Conservation (phyloP, 2,329 filamentous ascomycete genomes). For the Aureobasidium lini region DNA sequence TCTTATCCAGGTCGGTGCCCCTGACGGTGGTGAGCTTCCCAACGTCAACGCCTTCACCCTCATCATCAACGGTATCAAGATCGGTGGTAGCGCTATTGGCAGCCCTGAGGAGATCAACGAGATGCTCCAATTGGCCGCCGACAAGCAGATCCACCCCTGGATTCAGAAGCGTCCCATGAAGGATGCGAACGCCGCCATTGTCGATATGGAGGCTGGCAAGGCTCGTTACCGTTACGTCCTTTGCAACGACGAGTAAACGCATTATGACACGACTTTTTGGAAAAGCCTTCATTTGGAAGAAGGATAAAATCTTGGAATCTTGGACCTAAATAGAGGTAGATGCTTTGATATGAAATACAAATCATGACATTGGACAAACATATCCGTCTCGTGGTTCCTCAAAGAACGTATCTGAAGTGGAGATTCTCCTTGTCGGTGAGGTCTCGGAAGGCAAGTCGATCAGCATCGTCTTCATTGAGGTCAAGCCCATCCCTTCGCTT, state of each 20-base stretch:
- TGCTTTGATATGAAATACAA: background rate
- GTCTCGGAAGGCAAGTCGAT: constrained; percentile 53
- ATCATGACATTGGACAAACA: too few species aligned
- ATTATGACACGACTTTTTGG: background rate
- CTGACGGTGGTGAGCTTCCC: constrained; percentile 43
- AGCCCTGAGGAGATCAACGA: constrained; percentile 49
- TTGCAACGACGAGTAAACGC: constrained; percentile 25
- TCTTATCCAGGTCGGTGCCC: constrained; percentile 44
- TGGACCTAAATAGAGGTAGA: background rate
- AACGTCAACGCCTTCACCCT: constrained; percentile 49
- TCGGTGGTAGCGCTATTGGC: constrained; percentile 42
- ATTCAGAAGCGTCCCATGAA: constrained; percentile 54
- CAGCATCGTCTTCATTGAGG: constrained; percentile 54
- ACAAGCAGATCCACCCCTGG: constrained; percentile 52
- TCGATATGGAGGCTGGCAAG: constrained; percentile 52
- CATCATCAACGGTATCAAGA: constrained; percentile 44
- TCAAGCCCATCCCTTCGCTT: constrained; percentile 40
- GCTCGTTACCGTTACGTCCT: constrained; percentile 37
- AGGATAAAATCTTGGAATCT: background rate
- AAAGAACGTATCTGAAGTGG: constrained; percentile 43
- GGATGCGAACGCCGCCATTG: constrained; percentile 48
- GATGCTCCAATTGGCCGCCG: constrained; percentile 53
- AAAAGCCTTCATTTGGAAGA: background rate
- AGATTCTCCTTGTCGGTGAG: constrained; percentile 53
- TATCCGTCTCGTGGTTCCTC: background rate